A percentile compares a stretch with the other conserved stretches of the same genome.
Conservation (phyloP, 495 filamentous ascomycete species). For the Penicillium cataractarum region DNA sequence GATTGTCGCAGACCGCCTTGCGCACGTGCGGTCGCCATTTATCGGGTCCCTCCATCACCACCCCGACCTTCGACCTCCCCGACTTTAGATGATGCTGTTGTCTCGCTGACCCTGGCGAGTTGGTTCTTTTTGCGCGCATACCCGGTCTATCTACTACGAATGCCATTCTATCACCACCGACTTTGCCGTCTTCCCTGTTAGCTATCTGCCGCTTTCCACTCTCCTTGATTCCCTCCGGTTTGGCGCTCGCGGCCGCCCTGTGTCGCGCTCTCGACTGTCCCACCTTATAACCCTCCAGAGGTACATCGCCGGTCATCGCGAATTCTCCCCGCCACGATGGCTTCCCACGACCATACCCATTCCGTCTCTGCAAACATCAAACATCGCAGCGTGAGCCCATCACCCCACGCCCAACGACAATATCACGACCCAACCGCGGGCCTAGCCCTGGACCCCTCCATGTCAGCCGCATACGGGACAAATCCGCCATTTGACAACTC, state of each 20-base stretch:
- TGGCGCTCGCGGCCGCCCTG: slow-evolving; percentile 24
- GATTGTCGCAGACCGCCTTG: slow-evolving; percentile 32
- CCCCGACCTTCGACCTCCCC: slow-evolving; percentile 4
- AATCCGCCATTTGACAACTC: slow-evolving; percentile 30
- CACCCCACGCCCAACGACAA: slow-evolving; percentile 41
- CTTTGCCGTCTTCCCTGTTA: slow-evolving; percentile 5
- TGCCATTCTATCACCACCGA: slow-evolving; percentile 17
- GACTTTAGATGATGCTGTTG: slow-evolving; percentile 11
- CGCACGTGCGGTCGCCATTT: slow-evolving; percentile 31
- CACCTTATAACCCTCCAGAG: not conserved
- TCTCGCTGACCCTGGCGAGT: slow-evolving; percentile 13
- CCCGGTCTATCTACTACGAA: slow-evolving; percentile 20
- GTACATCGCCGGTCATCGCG: not conserved
- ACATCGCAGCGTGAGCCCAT: slow-evolving; percentile 49
- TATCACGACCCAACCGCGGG: slow-evolving; percentile 43
- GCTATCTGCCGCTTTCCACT: slow-evolving; percentile 2
- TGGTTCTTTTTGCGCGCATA: slow-evolving; percentile 8
- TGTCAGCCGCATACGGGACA: slow-evolving; percentile 35
- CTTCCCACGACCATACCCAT: slow-evolving; percentile 40
- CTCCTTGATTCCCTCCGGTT: slow-evolving; percentile 8
- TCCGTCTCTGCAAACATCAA: slow-evolving; percentile 33
- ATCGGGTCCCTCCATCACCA: slow-evolving; percentile 16
- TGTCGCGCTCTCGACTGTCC: slow-evolving; percentile 8
- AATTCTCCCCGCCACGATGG: slow-evolving; percentile 31
- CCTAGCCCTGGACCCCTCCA: slow-evolving; percentile 44